Percentiles rank a stretch among this genome's conserved stretches.
These are phyloP conservation scores for Pezicula neosporulosa DNA, from an alignment of 2,329 filamentous ascomycete species.

Conservation along the genomic window DNA sequence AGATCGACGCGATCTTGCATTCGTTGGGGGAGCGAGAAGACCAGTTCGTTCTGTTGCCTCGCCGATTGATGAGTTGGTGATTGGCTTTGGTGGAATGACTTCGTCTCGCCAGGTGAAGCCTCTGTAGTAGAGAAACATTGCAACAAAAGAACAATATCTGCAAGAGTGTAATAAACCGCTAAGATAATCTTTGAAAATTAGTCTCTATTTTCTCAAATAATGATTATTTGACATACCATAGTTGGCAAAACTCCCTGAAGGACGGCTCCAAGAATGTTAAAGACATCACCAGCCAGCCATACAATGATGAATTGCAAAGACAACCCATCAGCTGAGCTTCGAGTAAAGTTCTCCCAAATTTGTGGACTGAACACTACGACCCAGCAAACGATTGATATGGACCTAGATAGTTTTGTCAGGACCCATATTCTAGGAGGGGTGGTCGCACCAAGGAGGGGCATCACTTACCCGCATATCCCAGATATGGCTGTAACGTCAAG, in stretches of 20 bases:
- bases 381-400: conserved; percentile 93
- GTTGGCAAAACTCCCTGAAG: conserved; percentile 90
- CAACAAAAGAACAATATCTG: conserved; percentile 79
- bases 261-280: conserved; percentile 92
- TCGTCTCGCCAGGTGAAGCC: conserved; percentile 69
- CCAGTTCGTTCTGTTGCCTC: conserved; percentile 50
- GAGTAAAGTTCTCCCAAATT: conserved; percentile 90
- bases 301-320: conserved; percentile 89
- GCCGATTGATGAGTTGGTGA: conserved; percentile 27
- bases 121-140: conserved; percentile 97
- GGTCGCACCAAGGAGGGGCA: background rate
- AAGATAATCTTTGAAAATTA: conserved; percentile 62
- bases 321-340: conserved; percentile 80
- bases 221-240: conserved; percentile 54
- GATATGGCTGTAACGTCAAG: conserved; percentile 88
- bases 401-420: conserved; percentile 45
- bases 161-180: conserved; percentile 90
- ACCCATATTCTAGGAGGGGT: background rate
- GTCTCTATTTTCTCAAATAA: background rate
- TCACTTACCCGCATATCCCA: conserved; percentile 76
- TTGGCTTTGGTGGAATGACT: conserved; percentile 39
- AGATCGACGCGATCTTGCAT: conserved; percentile 44
- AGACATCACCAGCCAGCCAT: conserved; percentile 92
- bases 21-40: conserved; percentile 39
- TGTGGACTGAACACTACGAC: conserved; percentile 97